Conservation (phyloP, 2,329 filamentous ascomycete genomes). For the Aspergillus brasiliensis region DNA sequence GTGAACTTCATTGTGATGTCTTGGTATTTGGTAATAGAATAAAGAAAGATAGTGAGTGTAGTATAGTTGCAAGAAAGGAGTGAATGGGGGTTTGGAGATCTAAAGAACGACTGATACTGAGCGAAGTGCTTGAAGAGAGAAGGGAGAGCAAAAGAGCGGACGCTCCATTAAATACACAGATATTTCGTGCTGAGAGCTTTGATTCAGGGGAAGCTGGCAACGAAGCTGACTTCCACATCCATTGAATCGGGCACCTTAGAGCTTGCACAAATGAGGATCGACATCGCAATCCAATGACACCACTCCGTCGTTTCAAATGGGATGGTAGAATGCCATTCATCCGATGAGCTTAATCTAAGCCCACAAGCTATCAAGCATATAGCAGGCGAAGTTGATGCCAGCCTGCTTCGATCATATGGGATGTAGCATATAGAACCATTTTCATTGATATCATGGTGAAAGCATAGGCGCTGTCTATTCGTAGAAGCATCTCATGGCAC, state of each 20-base stretch:
- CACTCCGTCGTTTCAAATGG: background rate
- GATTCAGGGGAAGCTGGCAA: slow-evolving; percentile 18
- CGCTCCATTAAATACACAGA: slow-evolving; percentile 28
- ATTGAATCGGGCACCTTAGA: background rate
- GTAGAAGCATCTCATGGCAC: background rate
- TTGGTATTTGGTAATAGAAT: slow-evolving; percentile 6
- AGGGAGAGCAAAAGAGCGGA: slow-evolving; percentile 1
- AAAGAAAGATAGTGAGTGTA: slow-evolving; percentile 26
- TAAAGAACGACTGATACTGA: slow-evolving; percentile 27
- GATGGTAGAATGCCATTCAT: background rate
- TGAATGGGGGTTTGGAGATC: slow-evolving; percentile 7
- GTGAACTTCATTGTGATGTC: slow-evolving; percentile 40
- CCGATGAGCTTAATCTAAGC: background rate
- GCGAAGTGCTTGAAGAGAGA: slow-evolving; percentile 20
- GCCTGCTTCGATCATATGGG: background rate
- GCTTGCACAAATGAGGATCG: slow-evolving; percentile 19
- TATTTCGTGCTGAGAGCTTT: background rate
- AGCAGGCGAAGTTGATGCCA: background rate
- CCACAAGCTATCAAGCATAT: background rate
- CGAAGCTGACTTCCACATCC: background rate
- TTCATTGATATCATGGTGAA: background rate
- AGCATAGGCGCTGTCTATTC: background rate
- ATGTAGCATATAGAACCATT: background rate
- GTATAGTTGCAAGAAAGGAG: slow-evolving; percentile 14
- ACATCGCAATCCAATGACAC: slow-evolving; percentile 6